These are phyloP conservation scores for Phytomonas sp. DNA, from an alignment of 208 protist genomes.

Conservation along the genomic window DNA sequence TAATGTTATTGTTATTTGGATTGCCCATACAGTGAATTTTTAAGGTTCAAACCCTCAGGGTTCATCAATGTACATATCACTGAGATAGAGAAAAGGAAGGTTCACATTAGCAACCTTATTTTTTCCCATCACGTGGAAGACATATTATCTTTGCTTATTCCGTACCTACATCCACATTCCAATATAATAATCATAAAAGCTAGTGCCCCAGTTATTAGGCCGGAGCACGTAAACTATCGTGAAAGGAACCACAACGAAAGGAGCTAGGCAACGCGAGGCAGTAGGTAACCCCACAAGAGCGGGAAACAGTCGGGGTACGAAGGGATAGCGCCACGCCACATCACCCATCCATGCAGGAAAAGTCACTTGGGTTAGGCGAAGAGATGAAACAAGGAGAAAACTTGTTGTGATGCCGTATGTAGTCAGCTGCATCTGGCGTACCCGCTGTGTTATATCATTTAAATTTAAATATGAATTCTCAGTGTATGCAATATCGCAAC, in stretches of 20 bases:
- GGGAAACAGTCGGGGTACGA: constrained; percentile 81
- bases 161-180: constrained; percentile 51
- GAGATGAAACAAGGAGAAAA: constrained; percentile 43
- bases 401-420: constrained; percentile 45
- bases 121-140: constrained; percentile 21
- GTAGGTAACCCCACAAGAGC: constrained; percentile 69
- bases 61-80: constrained; percentile 20
- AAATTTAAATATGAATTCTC: constrained; percentile 73
- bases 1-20: too few relatives aligned
- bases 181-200: constrained; percentile 79
- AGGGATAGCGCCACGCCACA: constrained; percentile 76
- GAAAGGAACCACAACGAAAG: constrained; percentile 81
- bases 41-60: background rate
- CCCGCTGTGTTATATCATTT: constrained; percentile 61
- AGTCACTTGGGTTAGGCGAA: constrained; percentile 62
- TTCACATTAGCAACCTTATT: background rate
- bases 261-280: constrained; percentile 72
- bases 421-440: constrained; percentile 58
- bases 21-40: background rate
- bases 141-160: constrained; percentile 45
- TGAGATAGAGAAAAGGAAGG: background rate
- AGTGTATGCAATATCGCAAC: constrained; percentile 46
- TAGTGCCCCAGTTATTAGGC: constrained; percentile 45
- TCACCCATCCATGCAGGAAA: constrained; percentile 87
- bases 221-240: constrained; percentile 38